These are phyloP conservation scores for Diaporthe citri DNA, from an alignment of 2,329 filamentous ascomycete species.

Conservation along the genomic window DNA sequence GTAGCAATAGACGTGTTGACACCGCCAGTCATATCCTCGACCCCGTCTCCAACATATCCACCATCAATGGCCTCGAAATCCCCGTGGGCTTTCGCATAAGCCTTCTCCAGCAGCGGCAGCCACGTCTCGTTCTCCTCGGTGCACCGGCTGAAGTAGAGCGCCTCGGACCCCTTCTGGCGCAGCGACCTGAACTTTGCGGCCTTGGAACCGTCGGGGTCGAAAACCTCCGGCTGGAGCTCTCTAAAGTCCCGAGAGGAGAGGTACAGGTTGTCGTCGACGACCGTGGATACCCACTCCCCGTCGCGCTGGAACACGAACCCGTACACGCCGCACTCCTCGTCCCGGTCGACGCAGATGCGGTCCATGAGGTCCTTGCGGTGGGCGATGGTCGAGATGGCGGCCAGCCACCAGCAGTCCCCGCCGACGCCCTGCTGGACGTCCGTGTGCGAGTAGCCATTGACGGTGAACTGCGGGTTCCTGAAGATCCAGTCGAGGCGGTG, in stretches of 20 bases:
- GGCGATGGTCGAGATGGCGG: conserved; percentile 76
- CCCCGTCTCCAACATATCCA: conserved; percentile 69
- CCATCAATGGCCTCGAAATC: conserved; percentile 78
- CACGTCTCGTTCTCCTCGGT: conserved; percentile 79
- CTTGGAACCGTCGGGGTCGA: conserved; percentile 57
- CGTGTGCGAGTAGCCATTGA: conserved; percentile 55
- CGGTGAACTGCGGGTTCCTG: conserved; percentile 55
- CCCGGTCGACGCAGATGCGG: conserved; percentile 74
- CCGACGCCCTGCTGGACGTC: conserved; percentile 60
- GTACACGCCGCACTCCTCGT: conserved; percentile 78
- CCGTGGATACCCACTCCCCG: conserved; percentile 78
- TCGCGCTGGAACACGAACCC: conserved; percentile 80
- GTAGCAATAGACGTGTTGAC: conserved; percentile 68
- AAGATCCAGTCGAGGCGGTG: conserved; percentile 60
- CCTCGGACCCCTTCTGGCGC: conserved; percentile 76
- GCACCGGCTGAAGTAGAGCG: conserved; percentile 78
- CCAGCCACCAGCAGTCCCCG: conserved; percentile 78
- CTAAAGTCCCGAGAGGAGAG: conserved; percentile 66
- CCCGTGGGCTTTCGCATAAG: conserved; percentile 74
- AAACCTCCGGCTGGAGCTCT: conserved; percentile 50
- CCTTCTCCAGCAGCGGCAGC: conserved; percentile 66
- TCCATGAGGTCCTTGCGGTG: conserved; percentile 75
- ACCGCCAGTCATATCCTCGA: conserved; percentile 66
- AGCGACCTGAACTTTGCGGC: conserved; percentile 71
- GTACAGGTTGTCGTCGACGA: conserved; percentile 80